Evolutionary conservation across 345 rosid species (phyloP).

Genomic region (Leavenworthia alabamica): DNA sequence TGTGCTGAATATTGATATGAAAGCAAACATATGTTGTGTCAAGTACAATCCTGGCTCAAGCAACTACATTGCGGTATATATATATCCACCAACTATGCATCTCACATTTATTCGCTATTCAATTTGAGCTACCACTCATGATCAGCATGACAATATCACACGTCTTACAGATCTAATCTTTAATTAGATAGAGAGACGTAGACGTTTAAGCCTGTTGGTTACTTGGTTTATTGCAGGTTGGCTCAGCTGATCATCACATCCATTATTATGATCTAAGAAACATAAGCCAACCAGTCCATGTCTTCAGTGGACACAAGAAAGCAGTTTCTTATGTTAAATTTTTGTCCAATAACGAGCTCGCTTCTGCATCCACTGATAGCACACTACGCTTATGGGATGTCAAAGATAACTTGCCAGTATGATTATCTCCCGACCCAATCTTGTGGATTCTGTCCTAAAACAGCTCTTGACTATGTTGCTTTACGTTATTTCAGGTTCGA

Average conservation of each 20-base stretch:
- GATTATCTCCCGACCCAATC: not conserved
- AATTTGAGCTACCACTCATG: not conserved
- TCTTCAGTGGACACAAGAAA: conserved; percentile 87
- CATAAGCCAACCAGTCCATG: conserved; percentile 73
- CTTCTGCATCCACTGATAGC: conserved; percentile 97
- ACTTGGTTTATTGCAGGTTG: conserved; percentile 57
- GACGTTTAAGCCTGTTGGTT: conserved; percentile 1
- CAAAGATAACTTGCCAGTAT: conserved; percentile 71
- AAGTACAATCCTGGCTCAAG: conserved; percentile 98
- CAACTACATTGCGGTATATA: conserved; percentile 82
- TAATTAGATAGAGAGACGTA: not conserved
- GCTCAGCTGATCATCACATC: conserved; percentile 93
- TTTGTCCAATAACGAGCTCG: conserved; percentile 86
- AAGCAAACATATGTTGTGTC: conserved; percentile 96
- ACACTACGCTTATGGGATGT: conserved; percentile 94
- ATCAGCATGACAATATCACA: conserved; percentile 7
- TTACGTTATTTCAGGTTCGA: conserved; percentile 48
- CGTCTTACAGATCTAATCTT: not conserved
- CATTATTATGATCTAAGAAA: conserved; percentile 90
- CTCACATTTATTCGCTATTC: not conserved
- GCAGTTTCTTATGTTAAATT: conserved; percentile 95
- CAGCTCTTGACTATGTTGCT: conserved; percentile 1
- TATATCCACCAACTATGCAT: not conserved
- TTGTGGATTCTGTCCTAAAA: not conserved
- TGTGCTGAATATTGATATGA: conserved; percentile 91